Conservation (phyloP, 202 grass and related monocot species). For the Setaria italica region DNA sequence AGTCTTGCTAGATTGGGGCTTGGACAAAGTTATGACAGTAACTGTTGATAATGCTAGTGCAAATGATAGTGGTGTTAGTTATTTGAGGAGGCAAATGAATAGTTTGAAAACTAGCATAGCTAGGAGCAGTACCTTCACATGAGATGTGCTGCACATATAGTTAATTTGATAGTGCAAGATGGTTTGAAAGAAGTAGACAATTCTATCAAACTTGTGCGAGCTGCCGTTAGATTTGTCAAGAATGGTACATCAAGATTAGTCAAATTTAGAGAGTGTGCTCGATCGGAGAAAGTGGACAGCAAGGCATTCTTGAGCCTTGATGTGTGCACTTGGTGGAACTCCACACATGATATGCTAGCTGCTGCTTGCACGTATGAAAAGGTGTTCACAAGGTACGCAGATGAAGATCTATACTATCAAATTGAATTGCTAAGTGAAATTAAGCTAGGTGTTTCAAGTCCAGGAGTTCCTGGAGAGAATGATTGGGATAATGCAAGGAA, state of each 20-base stretch:
- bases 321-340: not conserved
- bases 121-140: not conserved
- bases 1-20: not conserved
- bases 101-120: not conserved
- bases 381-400: not conserved
- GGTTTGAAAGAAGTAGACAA: not conserved
- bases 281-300: not conserved
- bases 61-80: not conserved
- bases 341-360: not conserved
- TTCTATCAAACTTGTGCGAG: not conserved
- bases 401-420: not conserved
- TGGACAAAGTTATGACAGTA: slow-evolving; percentile 11
- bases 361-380: not conserved
- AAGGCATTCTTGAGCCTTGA: not conserved
- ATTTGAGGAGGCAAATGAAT: not conserved
- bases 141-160: slow-evolving; percentile 13
- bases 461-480: not conserved
- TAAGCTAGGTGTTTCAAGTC: not conserved
- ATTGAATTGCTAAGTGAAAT: not conserved
- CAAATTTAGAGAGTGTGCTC: not conserved
- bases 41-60: not conserved
- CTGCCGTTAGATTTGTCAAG: not conserved
- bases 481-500: slow-evolving; percentile 3
- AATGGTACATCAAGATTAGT: not conserved
- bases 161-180: not conserved